phyloP scores from a whole-genome alignment of 1,284 basidiomycete species.

The Heliocybe sulcata region DNA sequence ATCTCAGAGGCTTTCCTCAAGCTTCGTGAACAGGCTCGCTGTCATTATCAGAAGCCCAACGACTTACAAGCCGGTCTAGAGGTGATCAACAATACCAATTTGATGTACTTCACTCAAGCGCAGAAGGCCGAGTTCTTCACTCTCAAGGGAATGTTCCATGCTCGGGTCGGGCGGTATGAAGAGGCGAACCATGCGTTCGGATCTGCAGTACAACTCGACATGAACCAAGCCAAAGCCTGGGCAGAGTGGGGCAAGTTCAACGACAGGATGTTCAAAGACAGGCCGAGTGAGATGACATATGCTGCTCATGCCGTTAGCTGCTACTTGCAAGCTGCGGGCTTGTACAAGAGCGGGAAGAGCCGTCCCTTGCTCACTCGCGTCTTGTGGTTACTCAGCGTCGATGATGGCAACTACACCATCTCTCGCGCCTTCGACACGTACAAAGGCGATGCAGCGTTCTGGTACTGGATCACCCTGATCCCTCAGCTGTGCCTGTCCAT shows the following conservation, averaged over 20 bases:
- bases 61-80: conserved; percentile 94
- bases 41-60: conserved; percentile 94
- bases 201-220: conserved; percentile 94
- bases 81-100: conserved; percentile 98
- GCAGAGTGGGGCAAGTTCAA: conserved; percentile 97
- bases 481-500: conserved; percentile 93
- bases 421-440: conserved; percentile 93
- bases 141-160: conserved; percentile 99
- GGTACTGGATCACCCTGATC: conserved; percentile 99
- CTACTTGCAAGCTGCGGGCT: conserved; percentile 94
- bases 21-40: conserved; percentile 97
- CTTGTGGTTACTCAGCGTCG: conserved; percentile 94
- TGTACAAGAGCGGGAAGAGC: conserved; percentile 94
- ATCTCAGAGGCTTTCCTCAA: conserved; percentile 99
- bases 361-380: conserved; percentile 89
- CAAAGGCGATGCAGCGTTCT: conserved; percentile 94
- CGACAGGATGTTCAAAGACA: conserved; percentile 89
- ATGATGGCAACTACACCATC: conserved; percentile 74
- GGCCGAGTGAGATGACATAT: conserved; percentile 62
- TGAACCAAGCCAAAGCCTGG: conserved; percentile 95
- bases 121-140: conserved; percentile 99
- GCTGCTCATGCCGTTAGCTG: conserved; percentile 95
- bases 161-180: conserved; percentile 80
- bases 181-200: conserved; percentile 93
- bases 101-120: conserved; percentile 93